A percentile compares a stretch with the other conserved stretches of the same genome.
These are phyloP conservation scores for Brassica incana DNA, from an alignment of 345 rosid species.

Conservation along the genomic window DNA sequence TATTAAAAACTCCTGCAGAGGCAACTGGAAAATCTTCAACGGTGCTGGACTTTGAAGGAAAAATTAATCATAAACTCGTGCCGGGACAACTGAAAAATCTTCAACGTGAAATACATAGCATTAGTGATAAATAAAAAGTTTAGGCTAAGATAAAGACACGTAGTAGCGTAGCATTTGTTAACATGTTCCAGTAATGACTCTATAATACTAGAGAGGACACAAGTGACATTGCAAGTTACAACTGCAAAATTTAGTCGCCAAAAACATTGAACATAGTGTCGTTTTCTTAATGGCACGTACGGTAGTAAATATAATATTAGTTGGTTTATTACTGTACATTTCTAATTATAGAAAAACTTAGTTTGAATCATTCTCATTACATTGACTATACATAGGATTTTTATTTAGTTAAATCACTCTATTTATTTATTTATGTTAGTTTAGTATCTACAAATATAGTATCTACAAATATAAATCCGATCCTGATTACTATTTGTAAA, in stretches of 20 bases:
- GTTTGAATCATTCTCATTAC: neutral
- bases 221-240: neutral
- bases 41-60: neutral
- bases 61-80: neutral
- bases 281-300: slow-evolving; percentile 2
- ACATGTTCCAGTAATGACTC: neutral
- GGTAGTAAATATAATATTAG: neutral
- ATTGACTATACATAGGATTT: neutral
- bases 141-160: slow-evolving; percentile 1
- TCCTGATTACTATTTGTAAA: neutral
- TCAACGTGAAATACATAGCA: neutral
- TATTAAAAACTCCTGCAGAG: neutral
- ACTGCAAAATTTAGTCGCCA: slow-evolving; percentile 2
- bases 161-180: neutral
- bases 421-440: neutral
- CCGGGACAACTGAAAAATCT: neutral
- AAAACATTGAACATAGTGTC: neutral
- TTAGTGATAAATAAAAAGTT: neutral
- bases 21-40: neutral
- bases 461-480: neutral
- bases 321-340: neutral
- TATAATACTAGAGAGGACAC: neutral
- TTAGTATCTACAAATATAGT: neutral
- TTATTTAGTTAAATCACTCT: neutral
- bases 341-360: neutral